phyloP scores from a whole-genome alignment of 2,329 filamentous ascomycete species.

The Diaporthe sp. region DNA sequence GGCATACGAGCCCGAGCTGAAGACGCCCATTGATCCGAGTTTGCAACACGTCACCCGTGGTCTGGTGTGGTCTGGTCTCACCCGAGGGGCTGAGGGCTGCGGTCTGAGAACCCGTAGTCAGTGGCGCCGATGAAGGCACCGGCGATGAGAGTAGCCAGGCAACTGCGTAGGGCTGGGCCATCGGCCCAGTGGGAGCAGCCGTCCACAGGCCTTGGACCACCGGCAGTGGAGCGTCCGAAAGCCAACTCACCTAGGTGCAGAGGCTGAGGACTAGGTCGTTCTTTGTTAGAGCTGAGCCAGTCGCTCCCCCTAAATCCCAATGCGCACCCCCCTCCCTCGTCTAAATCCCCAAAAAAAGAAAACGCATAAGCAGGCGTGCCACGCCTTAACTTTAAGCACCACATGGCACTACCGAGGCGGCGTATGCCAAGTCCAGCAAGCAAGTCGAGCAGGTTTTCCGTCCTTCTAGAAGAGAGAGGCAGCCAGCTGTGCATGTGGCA shows the following conservation, averaged over 20 bases:
- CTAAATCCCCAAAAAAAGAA: not conserved
- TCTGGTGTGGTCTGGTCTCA: not conserved
- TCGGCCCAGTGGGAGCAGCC: constrained; percentile 10
- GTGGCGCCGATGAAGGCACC: not conserved
- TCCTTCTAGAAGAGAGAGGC: constrained; percentile 10
- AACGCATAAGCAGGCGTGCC: not conserved
- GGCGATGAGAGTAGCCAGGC: not conserved
- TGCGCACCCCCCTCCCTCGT: not conserved
- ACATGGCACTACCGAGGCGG: constrained; percentile 17
- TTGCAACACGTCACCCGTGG: not conserved
- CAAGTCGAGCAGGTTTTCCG: not conserved
- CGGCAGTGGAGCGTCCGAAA: constrained; percentile 9
- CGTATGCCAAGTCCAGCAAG: not conserved
- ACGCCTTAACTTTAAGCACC: constrained; percentile 7
- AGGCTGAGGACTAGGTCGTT: not conserved
- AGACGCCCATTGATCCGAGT: not conserved
- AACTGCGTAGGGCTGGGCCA: constrained; percentile 5
- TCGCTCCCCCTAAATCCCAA: not conserved
- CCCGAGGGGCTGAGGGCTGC: constrained; percentile 5
- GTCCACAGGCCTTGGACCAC: not conserved
- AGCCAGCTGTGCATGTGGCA: constrained; percentile 1
- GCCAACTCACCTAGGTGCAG: not conserved
- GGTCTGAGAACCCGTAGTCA: constrained; percentile 2
- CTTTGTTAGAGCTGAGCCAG: not conserved
- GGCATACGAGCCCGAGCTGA: constrained; percentile 28